These are phyloP conservation scores for Melaleuca quinquenervia DNA, from an alignment of 345 rosid genomes.

Conservation along the genomic window DNA sequence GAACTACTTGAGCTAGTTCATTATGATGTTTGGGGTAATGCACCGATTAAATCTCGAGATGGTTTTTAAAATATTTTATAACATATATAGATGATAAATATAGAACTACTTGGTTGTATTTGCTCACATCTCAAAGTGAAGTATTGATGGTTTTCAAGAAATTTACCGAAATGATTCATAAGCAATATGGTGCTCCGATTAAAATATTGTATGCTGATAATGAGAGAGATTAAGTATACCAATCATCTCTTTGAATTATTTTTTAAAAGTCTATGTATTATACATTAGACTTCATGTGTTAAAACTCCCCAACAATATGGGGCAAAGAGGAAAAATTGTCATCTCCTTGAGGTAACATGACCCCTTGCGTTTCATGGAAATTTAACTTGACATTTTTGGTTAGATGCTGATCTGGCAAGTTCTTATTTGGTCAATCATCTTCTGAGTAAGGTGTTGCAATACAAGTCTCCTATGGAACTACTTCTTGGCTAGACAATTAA, in stretches of 20 bases:
- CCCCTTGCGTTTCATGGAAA: not conserved
- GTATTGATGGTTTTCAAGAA: not conserved
- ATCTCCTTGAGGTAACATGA: not conserved
- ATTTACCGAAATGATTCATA: not conserved
- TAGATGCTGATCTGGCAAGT: not conserved
- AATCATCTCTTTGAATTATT: not conserved
- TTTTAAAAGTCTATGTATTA: not conserved
- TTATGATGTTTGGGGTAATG: not conserved
- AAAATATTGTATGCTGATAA: not conserved
- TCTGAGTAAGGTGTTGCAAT: not conserved
- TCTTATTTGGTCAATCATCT: not conserved
- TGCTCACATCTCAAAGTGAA: not conserved
- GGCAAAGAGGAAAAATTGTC: not conserved
- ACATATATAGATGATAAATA: not conserved
- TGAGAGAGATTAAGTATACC: not conserved
- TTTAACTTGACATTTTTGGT: not conserved
- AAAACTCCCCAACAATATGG: not conserved
- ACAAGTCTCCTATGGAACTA: not conserved
- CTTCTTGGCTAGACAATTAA: not conserved
- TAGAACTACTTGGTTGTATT: not conserved
- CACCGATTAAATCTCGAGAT: not conserved
- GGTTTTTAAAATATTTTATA: not conserved
- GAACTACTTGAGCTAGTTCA: not conserved
- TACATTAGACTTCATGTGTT: not conserved
- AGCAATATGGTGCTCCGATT: not conserved